These are phyloP conservation scores for Boletus subcaerulescens DNA, from an alignment of 768 basidiomycete species.

Conservation along the genomic window DNA sequence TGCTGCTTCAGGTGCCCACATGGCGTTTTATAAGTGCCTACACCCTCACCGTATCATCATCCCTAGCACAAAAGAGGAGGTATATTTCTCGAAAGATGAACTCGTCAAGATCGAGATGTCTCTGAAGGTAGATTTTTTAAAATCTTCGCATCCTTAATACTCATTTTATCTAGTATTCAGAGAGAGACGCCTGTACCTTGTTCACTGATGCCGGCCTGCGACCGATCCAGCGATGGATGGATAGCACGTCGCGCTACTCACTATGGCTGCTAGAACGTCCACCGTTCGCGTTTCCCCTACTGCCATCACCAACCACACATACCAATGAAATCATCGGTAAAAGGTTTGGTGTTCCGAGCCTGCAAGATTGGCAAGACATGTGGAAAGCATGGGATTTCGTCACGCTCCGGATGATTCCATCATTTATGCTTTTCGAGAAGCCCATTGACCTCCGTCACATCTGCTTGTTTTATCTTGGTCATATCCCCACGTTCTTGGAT, in stretches of 20 bases:
- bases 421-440: slow-evolving; percentile 80
- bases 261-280: slow-evolving; percentile 92
- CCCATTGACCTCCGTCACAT: slow-evolving; percentile 95
- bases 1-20: slow-evolving; percentile 62
- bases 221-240: slow-evolving; percentile 83
- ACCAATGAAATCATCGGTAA: slow-evolving; percentile 19
- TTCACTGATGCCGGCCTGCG: slow-evolving; percentile 78
- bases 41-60: slow-evolving; percentile 54
- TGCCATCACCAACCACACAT: slow-evolving; percentile 38
- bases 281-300: slow-evolving; percentile 68
- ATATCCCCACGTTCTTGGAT: slow-evolving; percentile 90
- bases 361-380: slow-evolving; percentile 75
- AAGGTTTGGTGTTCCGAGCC: slow-evolving; percentile 63
- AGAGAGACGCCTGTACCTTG: slow-evolving; percentile 60
- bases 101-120: slow-evolving; percentile 84
- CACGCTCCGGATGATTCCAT: slow-evolving; percentile 82
- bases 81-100: slow-evolving; percentile 68
- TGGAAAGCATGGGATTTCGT: slow-evolving; percentile 91
- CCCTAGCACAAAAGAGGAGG: slow-evolving; percentile 40
- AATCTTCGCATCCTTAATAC: not conserved
- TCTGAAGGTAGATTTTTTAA: slow-evolving; percentile 59
- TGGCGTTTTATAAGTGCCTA: slow-evolving; percentile 78
- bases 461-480: slow-evolving; percentile 95
- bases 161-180: slow-evolving; percentile 62
- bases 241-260: slow-evolving; percentile 67